These are phyloP conservation scores for Hyphopichia fennica DNA, from an alignment of 1,139 yeast genomes.

Conservation along the genomic window DNA sequence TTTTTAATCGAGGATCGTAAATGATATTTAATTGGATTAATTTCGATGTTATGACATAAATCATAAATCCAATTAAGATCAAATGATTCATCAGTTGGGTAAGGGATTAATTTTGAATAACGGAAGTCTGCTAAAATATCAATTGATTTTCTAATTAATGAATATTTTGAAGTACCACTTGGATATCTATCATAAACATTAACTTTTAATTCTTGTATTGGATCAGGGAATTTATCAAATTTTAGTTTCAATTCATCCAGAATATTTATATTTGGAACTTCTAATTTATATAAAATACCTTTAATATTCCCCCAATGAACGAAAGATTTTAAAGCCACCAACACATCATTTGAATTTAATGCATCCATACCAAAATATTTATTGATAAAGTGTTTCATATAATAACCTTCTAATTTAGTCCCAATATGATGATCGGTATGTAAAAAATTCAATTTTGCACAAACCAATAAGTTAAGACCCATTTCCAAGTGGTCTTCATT, in stretches of 20 bases:
- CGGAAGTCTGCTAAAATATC: conserved; percentile 28
- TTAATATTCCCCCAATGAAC: conserved; percentile 59
- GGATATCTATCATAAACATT: conserved; percentile 51
- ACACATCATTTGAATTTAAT: conserved; percentile 40
- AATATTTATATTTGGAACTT: conserved; percentile 40
- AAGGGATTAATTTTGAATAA: conserved; percentile 24
- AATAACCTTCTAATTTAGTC: conserved; percentile 47
- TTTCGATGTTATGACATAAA: conserved; percentile 48
- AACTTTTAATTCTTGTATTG: conserved; percentile 38
- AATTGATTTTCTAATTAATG: conserved; percentile 42
- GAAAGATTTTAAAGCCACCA: conserved; percentile 52
- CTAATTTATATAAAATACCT: conserved; percentile 46
- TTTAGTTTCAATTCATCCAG: conserved; percentile 25
- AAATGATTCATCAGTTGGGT: conserved; percentile 18
- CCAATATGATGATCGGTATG: conserved; percentile 61
- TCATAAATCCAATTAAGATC: conserved; percentile 38
- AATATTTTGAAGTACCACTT: conserved; percentile 53
- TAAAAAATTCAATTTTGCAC: conserved; percentile 52
- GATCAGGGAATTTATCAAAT: conserved; percentile 45
- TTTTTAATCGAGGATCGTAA: conserved; percentile 42
- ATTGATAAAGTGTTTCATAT: conserved; percentile 39
- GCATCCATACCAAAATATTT: conserved; percentile 45
- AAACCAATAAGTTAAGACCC: conserved; percentile 46
- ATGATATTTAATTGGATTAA: conserved; percentile 50
- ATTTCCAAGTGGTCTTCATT: conserved; percentile 33